Base-by-base conservation (phyloP, 2,329 filamentous ascomycete genomes). In the Raffaelea ambrosiae region DNA sequence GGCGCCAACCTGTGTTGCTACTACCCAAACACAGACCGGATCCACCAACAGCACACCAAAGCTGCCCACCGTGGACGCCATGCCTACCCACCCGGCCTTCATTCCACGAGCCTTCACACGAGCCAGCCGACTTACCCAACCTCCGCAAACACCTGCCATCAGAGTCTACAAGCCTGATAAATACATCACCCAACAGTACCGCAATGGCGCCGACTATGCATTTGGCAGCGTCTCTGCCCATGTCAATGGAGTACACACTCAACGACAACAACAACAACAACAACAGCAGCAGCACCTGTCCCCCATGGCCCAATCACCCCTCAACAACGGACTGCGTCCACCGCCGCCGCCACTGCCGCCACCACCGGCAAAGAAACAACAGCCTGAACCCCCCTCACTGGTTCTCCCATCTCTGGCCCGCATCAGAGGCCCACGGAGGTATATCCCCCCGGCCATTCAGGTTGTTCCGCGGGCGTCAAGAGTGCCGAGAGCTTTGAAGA, bases 61-160 rank as follows among this genome's bases (percentile, higher is more conserved):
- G 3, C 10, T 9, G 5, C 20, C 43, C 16, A 4, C 13, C 2
- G 22, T 48, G 14, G 48, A 63, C 54, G 63, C 64, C 1, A 60
- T 76, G 39, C 73, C 73, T 0, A 62, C 70, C 0, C 74, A 77
- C 50, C 69, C 67, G 1, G 73, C 73, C 0, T 77, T 76, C 44
- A 64, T 73, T 19, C 68, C 70, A 1, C 61, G 60, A 0, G 41
- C 47, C 1, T 23, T 51, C 3, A 29, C 40, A 1, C 49, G 49
- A 1, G 31, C 40, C 1, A 54, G 51, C 47, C 53, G 53, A 14
- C 43, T 42, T 16, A 26, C 20, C 13, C 16, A 42, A 21, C 18
- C 31, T 4, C 10, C 11, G 2, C 26, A 7, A 7, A 7, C 26
- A 7, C 19, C 31, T 0, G 13, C 3, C 11, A 47, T 42, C 11